A percentile compares a stretch with the other conserved stretches of the same genome.
Evolutionary conservation across 352 stramenopile species (phyloP).

Genomic region (Pythium rishiriense): DNA sequence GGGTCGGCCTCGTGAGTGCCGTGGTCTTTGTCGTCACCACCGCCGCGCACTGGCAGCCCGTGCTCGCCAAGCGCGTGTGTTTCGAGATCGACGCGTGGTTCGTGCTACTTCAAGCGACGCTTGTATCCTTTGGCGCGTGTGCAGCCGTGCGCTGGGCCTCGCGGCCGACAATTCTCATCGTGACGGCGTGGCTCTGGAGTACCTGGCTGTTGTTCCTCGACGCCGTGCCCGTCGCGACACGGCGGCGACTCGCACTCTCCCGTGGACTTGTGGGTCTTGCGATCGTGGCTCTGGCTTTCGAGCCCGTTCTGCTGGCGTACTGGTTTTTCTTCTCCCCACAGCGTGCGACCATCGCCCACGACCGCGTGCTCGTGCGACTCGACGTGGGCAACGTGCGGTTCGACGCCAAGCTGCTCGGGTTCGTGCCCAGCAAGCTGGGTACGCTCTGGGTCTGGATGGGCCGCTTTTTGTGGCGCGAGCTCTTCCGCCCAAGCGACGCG

Average conservation of each 20-base stretch:
- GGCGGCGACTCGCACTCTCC: background rate
- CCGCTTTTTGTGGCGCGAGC: conserved; percentile 11
- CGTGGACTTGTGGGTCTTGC: background rate
- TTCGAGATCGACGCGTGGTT: too few species aligned
- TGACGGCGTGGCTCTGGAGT: background rate
- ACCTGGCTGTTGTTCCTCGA: background rate
- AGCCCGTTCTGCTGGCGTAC: too few species aligned
- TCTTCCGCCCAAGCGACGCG: background rate
- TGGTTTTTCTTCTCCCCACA: too few species aligned
- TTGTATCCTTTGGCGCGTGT: background rate
- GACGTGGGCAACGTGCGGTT: background rate
- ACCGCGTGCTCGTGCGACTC: background rate
- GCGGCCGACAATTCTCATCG: background rate
- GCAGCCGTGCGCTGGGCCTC: background rate
- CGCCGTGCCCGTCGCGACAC: background rate
- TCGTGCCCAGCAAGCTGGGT: background rate
- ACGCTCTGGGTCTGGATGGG: conserved; percentile 13
- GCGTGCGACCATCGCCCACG: background rate
- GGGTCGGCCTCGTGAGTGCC: too few species aligned
- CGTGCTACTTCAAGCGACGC: too few species aligned
- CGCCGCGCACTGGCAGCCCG: background rate
- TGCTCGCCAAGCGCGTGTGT: background rate
- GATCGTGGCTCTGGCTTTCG: background rate
- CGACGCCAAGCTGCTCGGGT: conserved; percentile 2
- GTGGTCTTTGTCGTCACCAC: background rate